These are phyloP conservation scores for Rugosomyces carneus DNA, from an alignment of 1,284 basidiomycete species.

Conservation along the genomic window DNA sequence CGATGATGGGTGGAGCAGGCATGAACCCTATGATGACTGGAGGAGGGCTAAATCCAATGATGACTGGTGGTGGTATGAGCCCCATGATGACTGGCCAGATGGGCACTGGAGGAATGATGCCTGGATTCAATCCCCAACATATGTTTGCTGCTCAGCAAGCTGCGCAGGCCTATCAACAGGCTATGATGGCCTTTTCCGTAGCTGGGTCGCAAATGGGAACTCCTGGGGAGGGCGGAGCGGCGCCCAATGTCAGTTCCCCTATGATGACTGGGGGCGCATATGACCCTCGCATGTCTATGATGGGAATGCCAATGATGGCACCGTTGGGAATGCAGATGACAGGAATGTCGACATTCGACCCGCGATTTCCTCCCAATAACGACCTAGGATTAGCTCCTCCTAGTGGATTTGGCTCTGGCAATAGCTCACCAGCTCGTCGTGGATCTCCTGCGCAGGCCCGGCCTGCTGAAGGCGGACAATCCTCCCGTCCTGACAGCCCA, in stretches of 20 bases:
- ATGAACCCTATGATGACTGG: conserved; percentile 39
- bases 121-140: conserved; percentile 69
- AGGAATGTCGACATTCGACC: conserved; percentile 50
- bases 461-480: conserved; percentile 24
- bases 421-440: conserved; percentile 34
- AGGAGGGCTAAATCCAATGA: conserved; percentile 43
- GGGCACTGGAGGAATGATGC: conserved; percentile 64
- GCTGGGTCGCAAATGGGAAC: conserved; percentile 71
- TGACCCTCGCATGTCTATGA: conserved; percentile 51
- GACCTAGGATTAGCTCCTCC: conserved; percentile 33
- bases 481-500: conserved; percentile 33
- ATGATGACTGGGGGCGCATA: conserved; percentile 48
- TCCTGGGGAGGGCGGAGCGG: conserved; percentile 28
- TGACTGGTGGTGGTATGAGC: conserved; percentile 40
- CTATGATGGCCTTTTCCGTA: conserved; percentile 83
- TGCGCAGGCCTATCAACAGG: conserved; percentile 84
- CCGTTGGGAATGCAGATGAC: conserved; percentile 51
- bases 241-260: conserved; percentile 32
- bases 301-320: conserved; percentile 46
- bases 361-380: conserved; percentile 40
- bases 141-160: conserved; percentile 90
- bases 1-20: conserved; percentile 48
- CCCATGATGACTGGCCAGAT: conserved; percentile 59
- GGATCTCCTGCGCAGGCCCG: conserved; percentile 35
- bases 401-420: conserved; percentile 28